These are phyloP conservation scores for Rhododendron mucronatum DNA, from an alignment of 148 eudicot species.

Conservation along the genomic window DNA sequence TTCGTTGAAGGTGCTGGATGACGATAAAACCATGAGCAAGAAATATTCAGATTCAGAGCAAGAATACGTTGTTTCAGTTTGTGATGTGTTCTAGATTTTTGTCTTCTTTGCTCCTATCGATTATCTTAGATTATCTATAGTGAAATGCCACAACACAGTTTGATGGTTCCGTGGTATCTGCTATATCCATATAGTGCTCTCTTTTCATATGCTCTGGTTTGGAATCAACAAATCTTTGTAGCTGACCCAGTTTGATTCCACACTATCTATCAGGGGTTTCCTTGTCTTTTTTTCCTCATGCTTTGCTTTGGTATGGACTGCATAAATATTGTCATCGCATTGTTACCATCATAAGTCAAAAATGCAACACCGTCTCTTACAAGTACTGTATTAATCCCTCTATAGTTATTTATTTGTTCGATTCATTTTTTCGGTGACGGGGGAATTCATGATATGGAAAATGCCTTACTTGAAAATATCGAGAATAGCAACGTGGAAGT, in stretches of 20 bases:
- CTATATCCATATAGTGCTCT: background rate
- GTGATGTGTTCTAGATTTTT: background rate
- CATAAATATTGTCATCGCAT: background rate
- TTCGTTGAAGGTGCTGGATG: slow-evolving; percentile 67
- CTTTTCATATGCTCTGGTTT: background rate
- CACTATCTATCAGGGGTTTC: background rate
- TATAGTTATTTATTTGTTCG: background rate
- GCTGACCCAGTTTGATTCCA: background rate
- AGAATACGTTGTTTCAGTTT: background rate
- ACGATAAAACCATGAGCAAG: background rate
- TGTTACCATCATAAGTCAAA: no score
- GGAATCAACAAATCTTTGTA: background rate
- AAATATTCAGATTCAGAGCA: background rate
- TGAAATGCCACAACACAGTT: background rate
- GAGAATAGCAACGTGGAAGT: slow-evolving; percentile 68
- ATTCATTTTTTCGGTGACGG: background rate
- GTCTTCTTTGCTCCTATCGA: background rate
- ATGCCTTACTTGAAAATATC: slow-evolving; percentile 66
- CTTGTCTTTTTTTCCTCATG: background rate
- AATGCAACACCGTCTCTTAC: background rate
- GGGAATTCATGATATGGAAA: background rate
- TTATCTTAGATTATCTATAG: background rate
- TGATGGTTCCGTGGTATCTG: background rate
- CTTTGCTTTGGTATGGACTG: background rate
- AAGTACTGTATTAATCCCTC: background rate